Base-by-base conservation (phyloP, 306 rosid genomes). In the Crotalaria pallida region DNA sequence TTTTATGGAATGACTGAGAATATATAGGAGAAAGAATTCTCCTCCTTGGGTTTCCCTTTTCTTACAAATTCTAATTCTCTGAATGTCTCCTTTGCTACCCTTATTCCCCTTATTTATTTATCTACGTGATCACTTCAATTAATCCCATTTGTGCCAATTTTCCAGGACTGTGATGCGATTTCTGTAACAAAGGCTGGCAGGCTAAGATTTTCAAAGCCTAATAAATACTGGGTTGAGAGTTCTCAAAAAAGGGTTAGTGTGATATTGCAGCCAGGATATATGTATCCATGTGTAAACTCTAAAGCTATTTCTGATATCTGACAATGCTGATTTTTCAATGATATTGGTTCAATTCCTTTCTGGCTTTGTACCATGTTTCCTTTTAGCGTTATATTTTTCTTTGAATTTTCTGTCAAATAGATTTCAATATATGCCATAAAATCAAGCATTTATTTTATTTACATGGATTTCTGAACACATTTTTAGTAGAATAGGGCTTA, bases 161-260 rank as follows among this genome's bases (percentile, higher is more conserved):
- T 72, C 21, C 76, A 89, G 97, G 96, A 94, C 7, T 70, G 81
- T 56, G 99, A 94, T 80, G 73, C 76, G 19, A 87, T 91, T 74
- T 75, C 88, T 55, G 99, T 76, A 71, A 83, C 77, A 77, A 94
- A 87, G 74, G 97, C 90, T 50, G 99, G 97, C 77, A 83, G 50
- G 31, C 80, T 94, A 53, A 84, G 87, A 74, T 94, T 85, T 71
- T 74, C 97, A 2, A 94, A 83, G 72, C 95, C 95, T 31, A 91
- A 88, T 62, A 91, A 91, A 78, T 94, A 88, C 74, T 91, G 99
- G 99, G 92, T 94, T 51, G 96, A 91, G 80, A 80, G 86, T 73
- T 91, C 97, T 13, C 92, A 88, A 65, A 94, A 94, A 79, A 83
- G 97, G 88, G 99, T 94, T 69, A 75, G 94, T 81, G 50, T 40